Percentiles rank a stretch among this genome's conserved stretches.
Evolutionary conservation across 2,329 filamentous ascomycete genomes (phyloP).

Genomic region (Madurella fahalii): DNA sequence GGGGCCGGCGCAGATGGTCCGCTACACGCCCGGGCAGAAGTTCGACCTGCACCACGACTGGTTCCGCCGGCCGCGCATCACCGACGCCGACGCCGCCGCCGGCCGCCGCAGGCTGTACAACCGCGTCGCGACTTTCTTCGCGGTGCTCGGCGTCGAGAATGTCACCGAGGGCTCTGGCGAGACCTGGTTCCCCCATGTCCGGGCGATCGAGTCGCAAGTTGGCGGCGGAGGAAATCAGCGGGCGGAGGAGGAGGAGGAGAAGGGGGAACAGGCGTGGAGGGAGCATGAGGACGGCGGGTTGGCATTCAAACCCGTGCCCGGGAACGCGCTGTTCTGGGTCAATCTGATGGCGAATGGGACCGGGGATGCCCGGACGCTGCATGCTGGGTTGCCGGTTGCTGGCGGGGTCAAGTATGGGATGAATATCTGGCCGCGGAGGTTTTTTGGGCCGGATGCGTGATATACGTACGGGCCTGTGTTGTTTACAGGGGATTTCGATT

Average conservation of each 20-base stretch:
- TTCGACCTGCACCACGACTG: slow-evolving; percentile 39
- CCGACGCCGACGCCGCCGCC: slow-evolving; percentile 16
- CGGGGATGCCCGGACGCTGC: slow-evolving; percentile 36
- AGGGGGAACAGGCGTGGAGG: slow-evolving; percentile 31
- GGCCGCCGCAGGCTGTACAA: slow-evolving; percentile 30
- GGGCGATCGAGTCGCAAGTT: slow-evolving; percentile 7
- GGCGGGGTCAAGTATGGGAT: slow-evolving; percentile 39
- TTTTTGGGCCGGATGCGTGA: slow-evolving; percentile 28
- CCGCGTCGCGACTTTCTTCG: slow-evolving; percentile 37
- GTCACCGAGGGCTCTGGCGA: slow-evolving; percentile 33
- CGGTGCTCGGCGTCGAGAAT: slow-evolving; percentile 31
- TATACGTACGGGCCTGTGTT: too few relatives aligned
- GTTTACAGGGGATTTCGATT: too few relatives aligned
- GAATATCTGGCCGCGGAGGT: slow-evolving; percentile 39
- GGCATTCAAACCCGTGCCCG: slow-evolving; percentile 35
- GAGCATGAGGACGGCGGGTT: slow-evolving; percentile 35
- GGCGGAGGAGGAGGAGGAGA: neutral
- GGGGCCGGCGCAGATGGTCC: slow-evolving; percentile 37
- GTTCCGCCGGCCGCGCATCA: slow-evolving; percentile 29
- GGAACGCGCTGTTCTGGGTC: slow-evolving; percentile 42
- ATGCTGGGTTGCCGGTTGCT: slow-evolving; percentile 38
- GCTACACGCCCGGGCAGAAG: slow-evolving; percentile 34
- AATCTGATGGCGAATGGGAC: slow-evolving; percentile 38
- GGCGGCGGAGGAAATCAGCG: neutral
- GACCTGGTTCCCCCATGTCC: slow-evolving; percentile 37